phyloP scores from a whole-genome alignment of 257 asterid species.

The Nicotiana paniculata region DNA sequence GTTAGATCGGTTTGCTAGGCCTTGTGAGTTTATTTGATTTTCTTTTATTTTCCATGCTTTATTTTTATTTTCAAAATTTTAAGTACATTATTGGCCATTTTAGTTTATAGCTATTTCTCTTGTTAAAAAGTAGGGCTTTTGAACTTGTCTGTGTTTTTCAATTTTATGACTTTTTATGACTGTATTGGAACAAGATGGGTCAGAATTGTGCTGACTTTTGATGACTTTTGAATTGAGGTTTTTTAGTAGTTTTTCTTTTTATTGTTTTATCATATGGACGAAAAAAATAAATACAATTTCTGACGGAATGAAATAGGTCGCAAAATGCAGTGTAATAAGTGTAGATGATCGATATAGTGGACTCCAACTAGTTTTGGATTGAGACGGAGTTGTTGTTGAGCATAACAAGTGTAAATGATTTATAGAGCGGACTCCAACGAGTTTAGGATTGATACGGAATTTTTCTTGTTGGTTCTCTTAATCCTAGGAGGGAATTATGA shows the following conservation, averaged over 20 bases:
- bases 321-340: not conserved
- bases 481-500: not conserved
- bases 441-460: not conserved
- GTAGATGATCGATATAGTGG: not conserved
- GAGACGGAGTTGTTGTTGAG: not conserved
- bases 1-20: slow-evolving; percentile 83
- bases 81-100: not conserved
- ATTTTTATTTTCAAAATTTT: not conserved
- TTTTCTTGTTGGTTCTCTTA: not conserved
- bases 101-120: not conserved
- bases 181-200: not conserved
- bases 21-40: slow-evolving; percentile 46
- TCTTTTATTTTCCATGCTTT: not conserved
- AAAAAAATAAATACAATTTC: not conserved
- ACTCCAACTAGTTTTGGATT: not conserved
- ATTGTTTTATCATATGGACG: not conserved
- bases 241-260: not conserved
- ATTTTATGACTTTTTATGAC: not conserved
- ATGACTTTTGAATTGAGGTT: not conserved
- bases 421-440: not conserved
- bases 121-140: slow-evolving; percentile 4
- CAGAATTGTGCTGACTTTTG: not conserved
- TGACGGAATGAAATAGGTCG: not conserved
- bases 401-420: not conserved
- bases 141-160: not conserved